phyloP scores from a whole-genome alignment of 208 protist species.

The Trichomonas tenax region DNA sequence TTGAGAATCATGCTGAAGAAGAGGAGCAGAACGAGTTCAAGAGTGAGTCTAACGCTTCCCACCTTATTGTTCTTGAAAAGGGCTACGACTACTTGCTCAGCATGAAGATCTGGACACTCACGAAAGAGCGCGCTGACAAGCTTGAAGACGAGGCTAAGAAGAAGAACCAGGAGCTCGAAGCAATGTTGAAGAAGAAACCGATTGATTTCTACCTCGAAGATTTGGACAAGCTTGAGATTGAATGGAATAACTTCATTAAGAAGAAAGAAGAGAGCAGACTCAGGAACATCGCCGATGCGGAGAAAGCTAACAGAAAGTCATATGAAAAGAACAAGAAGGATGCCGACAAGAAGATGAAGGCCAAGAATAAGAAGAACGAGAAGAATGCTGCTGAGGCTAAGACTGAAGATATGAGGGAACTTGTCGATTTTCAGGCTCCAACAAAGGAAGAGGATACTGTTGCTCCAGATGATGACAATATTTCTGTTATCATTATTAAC shows the following conservation, averaged over 20 bases:
- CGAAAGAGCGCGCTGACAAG: constrained; percentile 74
- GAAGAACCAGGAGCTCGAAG: constrained; percentile 56
- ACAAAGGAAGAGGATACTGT: neutral
- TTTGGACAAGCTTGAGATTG: constrained; percentile 36
- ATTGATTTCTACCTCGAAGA: constrained; percentile 44
- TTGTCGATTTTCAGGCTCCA: neutral
- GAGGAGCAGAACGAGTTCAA: neutral
- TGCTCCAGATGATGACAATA: neutral
- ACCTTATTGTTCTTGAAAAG: neutral
- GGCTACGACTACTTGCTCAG: constrained; percentile 94
- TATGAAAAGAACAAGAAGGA: neutral
- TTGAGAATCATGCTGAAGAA: constrained; percentile 22
- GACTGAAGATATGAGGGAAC: neutral
- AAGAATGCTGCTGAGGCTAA: neutral
- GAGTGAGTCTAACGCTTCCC: neutral
- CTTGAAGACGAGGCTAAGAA: constrained; percentile 58
- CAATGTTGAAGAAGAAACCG: constrained; percentile 54
- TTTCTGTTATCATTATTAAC: neutral
- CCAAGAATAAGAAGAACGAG: neutral
- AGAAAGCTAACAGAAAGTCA: neutral
- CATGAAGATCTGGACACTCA: constrained; percentile 90
- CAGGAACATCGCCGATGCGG: neutral
- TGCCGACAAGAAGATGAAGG: neutral
- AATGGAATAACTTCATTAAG: neutral
- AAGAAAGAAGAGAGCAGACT: neutral